These are phyloP conservation scores for Viridothelium virens DNA, from an alignment of 495 filamentous ascomycete genomes.

Conservation along the genomic window DNA sequence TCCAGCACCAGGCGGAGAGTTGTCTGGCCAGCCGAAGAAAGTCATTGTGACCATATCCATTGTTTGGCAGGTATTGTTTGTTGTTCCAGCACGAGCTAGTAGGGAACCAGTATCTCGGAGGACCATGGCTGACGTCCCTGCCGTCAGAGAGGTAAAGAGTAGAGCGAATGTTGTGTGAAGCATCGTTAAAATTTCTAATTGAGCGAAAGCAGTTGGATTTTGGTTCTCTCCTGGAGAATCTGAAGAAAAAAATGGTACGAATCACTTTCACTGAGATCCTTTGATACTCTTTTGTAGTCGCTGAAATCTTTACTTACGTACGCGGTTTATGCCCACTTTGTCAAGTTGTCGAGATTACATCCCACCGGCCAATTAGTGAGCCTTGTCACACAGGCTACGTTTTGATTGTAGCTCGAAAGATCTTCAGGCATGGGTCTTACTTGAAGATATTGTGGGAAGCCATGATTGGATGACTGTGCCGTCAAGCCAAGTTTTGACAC, in stretches of 20 bases:
- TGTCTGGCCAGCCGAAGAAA: constrained; percentile 15
- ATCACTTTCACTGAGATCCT: neutral
- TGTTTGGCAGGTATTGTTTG: neutral
- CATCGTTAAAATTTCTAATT: neutral
- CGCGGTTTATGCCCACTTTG: neutral
- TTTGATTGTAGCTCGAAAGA: neutral
- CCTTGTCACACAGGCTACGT: neutral
- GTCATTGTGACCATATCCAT: neutral
- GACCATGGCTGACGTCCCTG: constrained; percentile 2
- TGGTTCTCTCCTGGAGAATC: neutral
- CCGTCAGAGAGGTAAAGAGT: neutral
- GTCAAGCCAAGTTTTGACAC: too few relatives aligned
- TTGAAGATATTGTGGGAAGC: too few relatives aligned
- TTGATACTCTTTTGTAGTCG: neutral
- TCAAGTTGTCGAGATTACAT: neutral
- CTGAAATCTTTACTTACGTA: neutral
- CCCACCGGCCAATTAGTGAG: neutral
- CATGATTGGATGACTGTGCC: too few relatives aligned
- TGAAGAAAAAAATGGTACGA: neutral
- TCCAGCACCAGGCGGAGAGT: constrained; percentile 11
- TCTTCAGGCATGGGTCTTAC: too few relatives aligned
- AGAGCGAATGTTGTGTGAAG: neutral
- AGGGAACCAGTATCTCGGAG: neutral
- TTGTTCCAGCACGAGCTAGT: neutral
- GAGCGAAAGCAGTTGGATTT: neutral